These are phyloP conservation scores for Xylariaceae sp. DNA, from an alignment of 2,329 filamentous ascomycete genomes.

Conservation along the genomic window DNA sequence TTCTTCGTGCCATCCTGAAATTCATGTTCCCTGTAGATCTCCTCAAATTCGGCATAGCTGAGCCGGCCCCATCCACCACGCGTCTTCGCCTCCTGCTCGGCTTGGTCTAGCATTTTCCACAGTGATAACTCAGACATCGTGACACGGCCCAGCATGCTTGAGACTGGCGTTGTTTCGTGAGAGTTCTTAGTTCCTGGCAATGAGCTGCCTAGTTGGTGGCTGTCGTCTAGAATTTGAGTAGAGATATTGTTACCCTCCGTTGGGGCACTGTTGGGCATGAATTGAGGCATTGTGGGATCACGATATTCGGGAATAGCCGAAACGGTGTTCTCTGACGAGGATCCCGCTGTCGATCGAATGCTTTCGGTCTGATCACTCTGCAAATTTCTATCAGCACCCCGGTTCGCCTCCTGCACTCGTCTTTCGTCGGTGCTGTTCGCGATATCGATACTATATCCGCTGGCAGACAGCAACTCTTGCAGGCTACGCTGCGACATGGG, in stretches of 20 bases:
- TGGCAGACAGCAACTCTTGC: slow-evolving; percentile 41
- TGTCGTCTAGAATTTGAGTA: not conserved
- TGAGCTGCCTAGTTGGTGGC: not conserved
- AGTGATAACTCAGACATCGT: slow-evolving; percentile 38
- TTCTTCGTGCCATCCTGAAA: slow-evolving; percentile 59
- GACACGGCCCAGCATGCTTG: slow-evolving; percentile 31
- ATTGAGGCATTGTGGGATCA: slow-evolving; percentile 66
- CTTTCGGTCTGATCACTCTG: not conserved
- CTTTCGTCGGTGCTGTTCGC: slow-evolving; percentile 19
- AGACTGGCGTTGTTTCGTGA: not conserved
- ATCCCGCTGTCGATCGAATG: not conserved
- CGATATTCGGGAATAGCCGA: slow-evolving; percentile 30
- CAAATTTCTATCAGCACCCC: not conserved
- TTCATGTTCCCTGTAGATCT: slow-evolving; percentile 55
- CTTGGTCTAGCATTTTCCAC: slow-evolving; percentile 56
- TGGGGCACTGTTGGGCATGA: slow-evolving; percentile 52
- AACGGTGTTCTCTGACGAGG: slow-evolving; percentile 2
- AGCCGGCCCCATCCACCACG: slow-evolving; percentile 79
- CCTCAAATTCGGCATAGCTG: slow-evolving; percentile 74
- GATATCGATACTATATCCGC: slow-evolving; percentile 42
- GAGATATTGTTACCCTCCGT: slow-evolving; percentile 4
- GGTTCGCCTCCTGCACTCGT: slow-evolving; percentile 4
- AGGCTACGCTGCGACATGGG: slow-evolving; percentile 29
- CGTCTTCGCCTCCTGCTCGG: slow-evolving; percentile 63
- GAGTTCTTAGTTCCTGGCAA: not conserved